Conservation (phyloP, 441 rosid genomes). For the Hura crepitans region DNA sequence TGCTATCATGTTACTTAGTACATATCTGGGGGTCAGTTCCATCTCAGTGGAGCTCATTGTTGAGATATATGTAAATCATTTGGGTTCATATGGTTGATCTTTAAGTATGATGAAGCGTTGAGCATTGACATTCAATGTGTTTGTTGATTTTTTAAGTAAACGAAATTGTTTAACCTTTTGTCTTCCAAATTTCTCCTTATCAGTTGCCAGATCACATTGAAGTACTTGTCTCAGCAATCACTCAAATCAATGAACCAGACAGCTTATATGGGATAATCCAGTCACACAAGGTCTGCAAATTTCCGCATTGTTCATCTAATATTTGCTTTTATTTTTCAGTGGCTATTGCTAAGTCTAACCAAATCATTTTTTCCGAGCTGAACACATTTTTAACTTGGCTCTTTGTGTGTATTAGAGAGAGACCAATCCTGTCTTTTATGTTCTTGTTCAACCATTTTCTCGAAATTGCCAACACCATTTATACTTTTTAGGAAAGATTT, state of each 20-base stretch:
- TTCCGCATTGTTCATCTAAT: conserved; percentile 7
- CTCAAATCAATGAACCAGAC: conserved; percentile 92
- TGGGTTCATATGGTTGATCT: neutral
- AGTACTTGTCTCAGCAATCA: conserved; percentile 83
- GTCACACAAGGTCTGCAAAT: conserved; percentile 64
- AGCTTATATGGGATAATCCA: conserved; percentile 92
- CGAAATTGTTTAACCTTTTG: conserved; percentile 2
- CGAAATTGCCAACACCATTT: neutral
- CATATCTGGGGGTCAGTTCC: neutral
- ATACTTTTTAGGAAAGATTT: neutral
- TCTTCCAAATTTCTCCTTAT: conserved; percentile 12
- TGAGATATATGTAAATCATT: neutral
- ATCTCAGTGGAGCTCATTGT: neutral
- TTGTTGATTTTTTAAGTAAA: neutral
- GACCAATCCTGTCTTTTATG: no score
- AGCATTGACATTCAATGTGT: neutral
- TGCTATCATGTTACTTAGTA: neutral
- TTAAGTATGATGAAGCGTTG: neutral
- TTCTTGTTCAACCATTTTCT: neutral
- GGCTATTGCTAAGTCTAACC: neutral
- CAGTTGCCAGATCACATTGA: conserved; percentile 82
- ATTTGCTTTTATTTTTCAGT: conserved; percentile 2
- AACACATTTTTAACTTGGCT: neutral
- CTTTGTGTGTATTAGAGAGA: neutral
- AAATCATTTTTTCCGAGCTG: neutral